These are phyloP conservation scores for Monosporascus sp. DNA, from an alignment of 2,329 filamentous ascomycete genomes.

Conservation along the genomic window DNA sequence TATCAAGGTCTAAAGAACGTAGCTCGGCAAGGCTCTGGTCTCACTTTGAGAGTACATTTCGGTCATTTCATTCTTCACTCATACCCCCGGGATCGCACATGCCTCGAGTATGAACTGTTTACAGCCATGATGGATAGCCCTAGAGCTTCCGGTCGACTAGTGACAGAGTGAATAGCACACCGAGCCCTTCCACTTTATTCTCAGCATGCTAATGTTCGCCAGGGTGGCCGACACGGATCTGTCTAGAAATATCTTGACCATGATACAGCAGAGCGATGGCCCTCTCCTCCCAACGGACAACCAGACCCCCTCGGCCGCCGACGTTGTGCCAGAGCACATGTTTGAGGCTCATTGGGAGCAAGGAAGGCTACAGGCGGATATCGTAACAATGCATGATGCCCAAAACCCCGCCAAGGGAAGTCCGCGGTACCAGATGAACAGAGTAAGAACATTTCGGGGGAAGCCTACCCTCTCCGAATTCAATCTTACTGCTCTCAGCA, in stretches of 20 bases:
- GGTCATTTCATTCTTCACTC: not conserved
- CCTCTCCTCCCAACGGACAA: slow-evolving; percentile 11
- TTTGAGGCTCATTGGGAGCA: slow-evolving; percentile 14
- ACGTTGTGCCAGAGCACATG: slow-evolving; percentile 16
- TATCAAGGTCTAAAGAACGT: not conserved
- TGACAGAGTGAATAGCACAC: not conserved
- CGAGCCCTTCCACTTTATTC: not conserved
- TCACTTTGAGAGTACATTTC: not conserved
- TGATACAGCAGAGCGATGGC: not conserved
- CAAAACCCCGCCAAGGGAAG: not conserved
- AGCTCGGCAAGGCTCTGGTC: not conserved
- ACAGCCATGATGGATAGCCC: not conserved
- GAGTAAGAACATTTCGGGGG: slow-evolving; percentile 6
- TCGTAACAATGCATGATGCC: slow-evolving; percentile 5
- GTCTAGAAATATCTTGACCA: not conserved
- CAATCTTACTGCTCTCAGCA: slow-evolving; percentile 25
- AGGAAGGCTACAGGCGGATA: slow-evolving; percentile 10
- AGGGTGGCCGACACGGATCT: not conserved
- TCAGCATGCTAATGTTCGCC: not conserved
- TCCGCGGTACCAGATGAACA: slow-evolving; percentile 3
- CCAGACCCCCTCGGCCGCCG: slow-evolving; percentile 8
- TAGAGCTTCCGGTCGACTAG: not conserved
- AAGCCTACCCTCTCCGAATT: slow-evolving; percentile 10
- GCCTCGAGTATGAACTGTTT: not conserved
- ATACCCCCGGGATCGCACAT: not conserved